Evolutionary conservation across 1,139 yeast species (phyloP), one percentile per base, ranked within the genome.

Genomic region (Candida freyschussii): DNA sequence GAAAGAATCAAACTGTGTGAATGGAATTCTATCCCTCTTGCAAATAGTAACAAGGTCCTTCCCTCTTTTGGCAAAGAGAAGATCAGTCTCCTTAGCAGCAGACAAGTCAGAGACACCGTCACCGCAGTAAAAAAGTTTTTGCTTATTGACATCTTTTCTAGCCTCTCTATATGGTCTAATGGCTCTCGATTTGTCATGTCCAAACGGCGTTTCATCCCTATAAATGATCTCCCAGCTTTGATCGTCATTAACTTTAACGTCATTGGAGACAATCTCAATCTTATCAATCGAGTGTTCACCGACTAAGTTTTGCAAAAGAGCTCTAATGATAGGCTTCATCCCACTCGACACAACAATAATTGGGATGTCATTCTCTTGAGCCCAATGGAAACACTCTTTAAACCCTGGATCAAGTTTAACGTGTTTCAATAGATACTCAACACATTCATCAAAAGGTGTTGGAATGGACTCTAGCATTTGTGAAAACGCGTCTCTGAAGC

Each of bases 81-180:
- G 67, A 58, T 93, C 89, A 31, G 98, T 87, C 58, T 91, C 96
- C 55, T 82, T 79, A 20, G 97, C 97, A 17, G 98, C 98, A 41
- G 87, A 77, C 47, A 91, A 67, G 58, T 91, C 99, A 34, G 94
- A 80, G 18, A 91, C 96, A 40, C 99, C 99, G 56, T 91, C 98
- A 37, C 98, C 98, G 55, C 95, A 84, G 66, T 91, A 91, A 57
- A 89, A 84, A 49, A 87, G 67, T 27, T 67, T 64, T 39, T 72
- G 63, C 17, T 57, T 50, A 13, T 55, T 58, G 4, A 44, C 52
- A 23, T 53, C 48, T 37, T 63, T 61, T 54, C 52, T 63, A 48
- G 67, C 71, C 56, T 57, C 63, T 50, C 62, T 72, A 53, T 75
- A 83, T 26, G 85, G 83, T 40, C 72, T 69, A 48, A 89, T 87